phyloP scores from a whole-genome alignment of 2,329 filamentous ascomycete species.

The Fusarium sulawesiense region DNA sequence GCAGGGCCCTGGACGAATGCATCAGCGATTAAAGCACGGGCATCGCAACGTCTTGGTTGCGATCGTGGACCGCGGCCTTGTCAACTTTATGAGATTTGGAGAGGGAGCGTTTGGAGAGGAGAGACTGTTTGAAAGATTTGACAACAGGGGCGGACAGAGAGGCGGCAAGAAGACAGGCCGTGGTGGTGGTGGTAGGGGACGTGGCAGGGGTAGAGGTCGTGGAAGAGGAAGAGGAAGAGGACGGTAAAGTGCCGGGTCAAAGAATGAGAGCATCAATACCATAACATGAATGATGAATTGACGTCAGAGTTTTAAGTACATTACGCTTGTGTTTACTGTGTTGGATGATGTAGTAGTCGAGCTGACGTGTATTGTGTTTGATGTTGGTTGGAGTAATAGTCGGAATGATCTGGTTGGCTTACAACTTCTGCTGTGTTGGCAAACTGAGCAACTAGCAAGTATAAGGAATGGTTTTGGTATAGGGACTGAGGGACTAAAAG shows the following conservation, averaged over 20 bases:
- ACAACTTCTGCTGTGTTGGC: neutral
- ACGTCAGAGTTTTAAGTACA: neutral
- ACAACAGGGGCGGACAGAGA: conserved; percentile 53
- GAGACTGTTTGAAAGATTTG: conserved; percentile 72
- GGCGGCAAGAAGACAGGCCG: conserved; percentile 58
- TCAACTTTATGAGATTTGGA: conserved; percentile 85
- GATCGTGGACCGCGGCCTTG: conserved; percentile 88
- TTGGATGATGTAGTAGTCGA: conserved; percentile 4
- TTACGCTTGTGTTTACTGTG: neutral
- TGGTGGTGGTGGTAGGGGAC: conserved; percentile 52
- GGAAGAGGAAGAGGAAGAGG: conserved; percentile 42
- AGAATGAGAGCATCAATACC: conserved; percentile 21
- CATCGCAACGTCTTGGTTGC: conserved; percentile 86
- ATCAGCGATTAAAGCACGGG: conserved; percentile 85
- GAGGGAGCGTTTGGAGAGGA: conserved; percentile 85
- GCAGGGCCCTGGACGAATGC: conserved; percentile 65
- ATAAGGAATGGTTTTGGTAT: neutral
- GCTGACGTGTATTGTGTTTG: conserved; percentile 15
- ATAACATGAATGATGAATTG: conserved; percentile 21
- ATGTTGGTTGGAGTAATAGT: neutral
- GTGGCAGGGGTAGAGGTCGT: conserved; percentile 45
- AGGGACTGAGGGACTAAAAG: neutral
- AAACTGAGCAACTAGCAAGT: neutral
- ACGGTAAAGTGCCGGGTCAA: conserved; percentile 35
- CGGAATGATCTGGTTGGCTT: conserved; percentile 4